A percentile compares a stretch with the other conserved stretches of the same genome.
phyloP scores from a whole-genome alignment of 2,329 filamentous ascomycete species.

The Dendrostoma leiphaemia region DNA sequence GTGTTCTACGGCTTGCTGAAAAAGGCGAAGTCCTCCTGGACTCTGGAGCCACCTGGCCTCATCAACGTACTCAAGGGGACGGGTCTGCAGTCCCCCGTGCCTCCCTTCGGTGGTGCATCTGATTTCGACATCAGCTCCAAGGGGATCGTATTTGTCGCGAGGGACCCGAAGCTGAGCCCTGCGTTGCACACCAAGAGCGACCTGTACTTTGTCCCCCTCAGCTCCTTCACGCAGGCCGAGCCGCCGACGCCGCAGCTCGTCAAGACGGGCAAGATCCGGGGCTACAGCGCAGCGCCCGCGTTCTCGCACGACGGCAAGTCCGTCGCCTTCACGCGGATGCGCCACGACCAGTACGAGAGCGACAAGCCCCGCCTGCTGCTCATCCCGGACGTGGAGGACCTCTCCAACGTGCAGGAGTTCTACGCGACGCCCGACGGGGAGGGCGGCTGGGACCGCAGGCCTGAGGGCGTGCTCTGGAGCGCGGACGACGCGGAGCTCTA shows the following conservation, averaged over 20 bases:
- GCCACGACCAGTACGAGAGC: slow-evolving; percentile 72
- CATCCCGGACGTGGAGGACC: slow-evolving; percentile 57
- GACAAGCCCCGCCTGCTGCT: slow-evolving; percentile 72
- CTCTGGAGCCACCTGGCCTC: slow-evolving; percentile 44
- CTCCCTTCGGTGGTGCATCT: slow-evolving; percentile 74
- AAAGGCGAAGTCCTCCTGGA: slow-evolving; percentile 39
- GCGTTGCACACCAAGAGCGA: slow-evolving; percentile 80
- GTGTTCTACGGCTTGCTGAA: slow-evolving; percentile 70
- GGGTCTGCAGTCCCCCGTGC: slow-evolving; percentile 64
- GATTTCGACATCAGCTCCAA: slow-evolving; percentile 72
- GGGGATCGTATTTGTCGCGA: slow-evolving; percentile 72
- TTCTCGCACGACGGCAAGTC: slow-evolving; percentile 73
- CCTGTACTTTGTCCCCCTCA: slow-evolving; percentile 69
- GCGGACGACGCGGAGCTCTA: slow-evolving; percentile 62
- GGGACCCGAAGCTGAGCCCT: slow-evolving; percentile 68
- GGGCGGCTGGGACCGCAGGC: slow-evolving; percentile 60
- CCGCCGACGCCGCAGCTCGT: slow-evolving; percentile 51
- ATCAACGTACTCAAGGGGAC: slow-evolving; percentile 64
- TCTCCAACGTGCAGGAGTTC: slow-evolving; percentile 59
- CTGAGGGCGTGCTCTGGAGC: slow-evolving; percentile 57
- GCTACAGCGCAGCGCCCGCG: slow-evolving; percentile 64
- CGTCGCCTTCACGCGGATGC: slow-evolving; percentile 79
- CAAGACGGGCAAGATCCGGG: slow-evolving; percentile 56
- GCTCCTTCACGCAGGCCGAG: slow-evolving; percentile 54
- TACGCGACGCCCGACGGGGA: slow-evolving; percentile 61